Evolutionary conservation across 306 rosid genomes (phyloP).

Genomic region (Trifolium repens): DNA sequence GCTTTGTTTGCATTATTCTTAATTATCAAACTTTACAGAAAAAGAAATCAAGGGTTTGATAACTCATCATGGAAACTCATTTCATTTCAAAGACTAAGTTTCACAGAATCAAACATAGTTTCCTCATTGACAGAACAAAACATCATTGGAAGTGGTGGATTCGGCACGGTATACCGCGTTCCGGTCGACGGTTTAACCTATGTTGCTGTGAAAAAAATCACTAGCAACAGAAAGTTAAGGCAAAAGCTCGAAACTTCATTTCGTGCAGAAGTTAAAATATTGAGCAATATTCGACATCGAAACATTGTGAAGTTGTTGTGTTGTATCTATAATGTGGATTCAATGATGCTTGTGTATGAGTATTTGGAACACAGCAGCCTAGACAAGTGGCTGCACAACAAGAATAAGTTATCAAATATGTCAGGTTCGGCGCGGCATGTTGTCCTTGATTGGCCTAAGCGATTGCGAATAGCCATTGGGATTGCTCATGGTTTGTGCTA

Average conservation of each 20-base stretch:
- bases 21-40: conserved; percentile 37
- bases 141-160: conserved; percentile 77
- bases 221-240: conserved; percentile 56
- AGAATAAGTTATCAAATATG: conserved; percentile 34
- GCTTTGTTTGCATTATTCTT: conserved; percentile 34
- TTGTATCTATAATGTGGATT: conserved; percentile 58
- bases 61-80: conserved; percentile 62
- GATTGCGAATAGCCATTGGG: conserved; percentile 70
- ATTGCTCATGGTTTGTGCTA: conserved; percentile 77
- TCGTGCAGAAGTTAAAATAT: conserved; percentile 66
- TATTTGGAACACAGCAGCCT: conserved; percentile 69
- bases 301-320: conserved; percentile 84
- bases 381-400: conserved; percentile 68
- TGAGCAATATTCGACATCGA: conserved; percentile 69
- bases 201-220: conserved; percentile 75
- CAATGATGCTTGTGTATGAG: conserved; percentile 80
- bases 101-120: conserved; percentile 58
- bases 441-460: conserved; percentile 62
- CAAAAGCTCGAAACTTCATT: conserved; percentile 68
- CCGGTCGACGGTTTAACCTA: conserved; percentile 42
- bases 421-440: conserved; percentile 31
- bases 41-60: conserved; percentile 43
- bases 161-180: conserved; percentile 73
- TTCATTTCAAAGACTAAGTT: conserved; percentile 67
- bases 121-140: conserved; percentile 56